Evolutionary conservation across 2,329 filamentous ascomycete species (phyloP).

Genomic region (Huntiella moniliformis): DNA sequence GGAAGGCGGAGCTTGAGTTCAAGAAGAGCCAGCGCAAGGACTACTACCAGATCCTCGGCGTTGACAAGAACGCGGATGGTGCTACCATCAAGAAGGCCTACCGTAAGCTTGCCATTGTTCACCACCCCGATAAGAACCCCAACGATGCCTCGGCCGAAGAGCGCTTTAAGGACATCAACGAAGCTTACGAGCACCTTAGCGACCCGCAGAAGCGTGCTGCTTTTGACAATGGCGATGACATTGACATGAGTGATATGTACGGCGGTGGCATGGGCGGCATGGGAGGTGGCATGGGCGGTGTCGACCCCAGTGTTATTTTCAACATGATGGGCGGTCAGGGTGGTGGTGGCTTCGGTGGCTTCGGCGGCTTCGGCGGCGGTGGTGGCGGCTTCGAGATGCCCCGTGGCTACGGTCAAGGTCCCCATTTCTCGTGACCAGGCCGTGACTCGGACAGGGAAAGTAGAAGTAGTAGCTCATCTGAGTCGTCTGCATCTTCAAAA

Average conservation of each 20-base stretch:
- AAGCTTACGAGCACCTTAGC: slow-evolving; percentile 89
- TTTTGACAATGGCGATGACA: slow-evolving; percentile 83
- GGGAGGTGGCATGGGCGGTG: slow-evolving; percentile 43
- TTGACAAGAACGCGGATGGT: slow-evolving; percentile 71
- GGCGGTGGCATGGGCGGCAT: slow-evolving; percentile 49
- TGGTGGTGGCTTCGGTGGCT: slow-evolving; percentile 30
- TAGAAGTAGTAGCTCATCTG: too few relatives aligned
- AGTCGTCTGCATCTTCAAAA: too few relatives aligned
- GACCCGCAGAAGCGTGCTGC: slow-evolving; percentile 83
- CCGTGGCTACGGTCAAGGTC: slow-evolving; percentile 37
- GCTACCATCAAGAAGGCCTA: slow-evolving; percentile 91
- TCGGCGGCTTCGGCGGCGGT: slow-evolving; percentile 31
- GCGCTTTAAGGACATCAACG: slow-evolving; percentile 93
- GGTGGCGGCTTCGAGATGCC: slow-evolving; percentile 22
- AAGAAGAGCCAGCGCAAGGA: slow-evolving; percentile 98
- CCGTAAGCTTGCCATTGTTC: slow-evolving; percentile 77
- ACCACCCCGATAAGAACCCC: slow-evolving; percentile 96
- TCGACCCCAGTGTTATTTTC: slow-evolving; percentile 62
- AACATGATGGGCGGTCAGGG: slow-evolving; percentile 59
- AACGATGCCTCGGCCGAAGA: slow-evolving; percentile 68
- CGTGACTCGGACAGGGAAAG: not conserved
- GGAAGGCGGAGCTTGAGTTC: slow-evolving; percentile 78
- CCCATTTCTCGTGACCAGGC: slow-evolving; percentile 29
- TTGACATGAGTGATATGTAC: slow-evolving; percentile 78
- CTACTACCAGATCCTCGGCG: slow-evolving; percentile 91